phyloP scores from a whole-genome alignment of 129 eudicot genomes.

The Helianthus tuberosus region DNA sequence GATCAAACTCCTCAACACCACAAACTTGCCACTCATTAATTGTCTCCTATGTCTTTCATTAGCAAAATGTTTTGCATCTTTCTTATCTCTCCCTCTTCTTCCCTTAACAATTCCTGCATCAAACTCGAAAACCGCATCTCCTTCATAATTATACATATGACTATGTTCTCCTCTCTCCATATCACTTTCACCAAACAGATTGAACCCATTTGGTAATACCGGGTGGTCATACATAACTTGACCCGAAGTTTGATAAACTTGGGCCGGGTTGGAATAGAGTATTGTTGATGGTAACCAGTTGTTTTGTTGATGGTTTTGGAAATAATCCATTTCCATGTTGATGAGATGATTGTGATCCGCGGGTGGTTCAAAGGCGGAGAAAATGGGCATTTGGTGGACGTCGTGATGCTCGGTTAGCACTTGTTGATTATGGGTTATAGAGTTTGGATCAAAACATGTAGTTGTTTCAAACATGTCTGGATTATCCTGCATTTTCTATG shows the following conservation, averaged over 20 bases:
- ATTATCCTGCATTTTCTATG: slow-evolving; percentile 28
- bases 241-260: slow-evolving; percentile 7
- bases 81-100: slow-evolving; percentile 47
- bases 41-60: slow-evolving; percentile 42
- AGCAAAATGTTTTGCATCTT: slow-evolving; percentile 38
- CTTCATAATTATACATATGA: slow-evolving; percentile 47
- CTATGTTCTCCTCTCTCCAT: slow-evolving; percentile 35
- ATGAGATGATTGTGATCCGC: slow-evolving; percentile 24
- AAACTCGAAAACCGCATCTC: slow-evolving; percentile 64
- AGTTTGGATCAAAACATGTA: slow-evolving; percentile 50
- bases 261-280: neutral
- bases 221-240: no score
- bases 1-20: slow-evolving; percentile 30
- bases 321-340: slow-evolving; percentile 38
- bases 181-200: neutral
- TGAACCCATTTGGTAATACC: slow-evolving; percentile 31
- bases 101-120: slow-evolving; percentile 38
- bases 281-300: no score
- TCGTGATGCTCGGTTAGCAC: slow-evolving; percentile 23
- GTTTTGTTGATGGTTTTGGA: slow-evolving; percentile 18
- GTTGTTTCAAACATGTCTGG: slow-evolving; percentile 46
- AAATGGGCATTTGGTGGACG: slow-evolving; percentile 26
- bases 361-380: slow-evolving; percentile 46
- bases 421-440: slow-evolving; percentile 16
- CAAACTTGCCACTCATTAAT: slow-evolving; percentile 36